A percentile compares a stretch with the other conserved stretches of the same genome.
Conservation (phyloP, 202 grass and related monocot species). For the Setaria italica region DNA sequence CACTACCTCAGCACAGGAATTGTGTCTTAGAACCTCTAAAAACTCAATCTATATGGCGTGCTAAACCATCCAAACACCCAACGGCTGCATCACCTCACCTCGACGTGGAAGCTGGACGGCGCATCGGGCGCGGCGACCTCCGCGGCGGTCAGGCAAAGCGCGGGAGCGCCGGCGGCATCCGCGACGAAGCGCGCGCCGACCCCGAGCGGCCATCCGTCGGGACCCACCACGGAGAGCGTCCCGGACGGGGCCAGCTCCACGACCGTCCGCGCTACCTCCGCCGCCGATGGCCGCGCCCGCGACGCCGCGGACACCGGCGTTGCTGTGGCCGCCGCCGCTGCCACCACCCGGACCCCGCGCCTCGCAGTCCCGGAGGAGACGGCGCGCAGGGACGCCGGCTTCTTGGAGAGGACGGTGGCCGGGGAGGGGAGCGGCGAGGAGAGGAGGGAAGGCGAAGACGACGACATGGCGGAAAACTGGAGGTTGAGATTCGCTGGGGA, state of each 20-base stretch:
- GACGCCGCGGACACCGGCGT: constrained; percentile 28
- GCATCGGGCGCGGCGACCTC: constrained; percentile 42
- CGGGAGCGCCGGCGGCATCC: constrained; percentile 70
- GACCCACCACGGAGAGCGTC: constrained; percentile 64
- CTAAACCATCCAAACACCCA: background rate
- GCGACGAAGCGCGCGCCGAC: constrained; percentile 83
- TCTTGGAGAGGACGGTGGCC: constrained; percentile 50
- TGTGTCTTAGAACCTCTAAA: background rate
- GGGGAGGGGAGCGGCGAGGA: constrained; percentile 46
- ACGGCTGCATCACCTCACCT: constrained; percentile 55
- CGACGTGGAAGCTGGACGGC: constrained; percentile 82
- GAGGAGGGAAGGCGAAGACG: constrained; percentile 49
- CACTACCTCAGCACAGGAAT: background rate
- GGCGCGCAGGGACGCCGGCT: constrained; percentile 28
- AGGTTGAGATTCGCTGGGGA: constrained; percentile 37
- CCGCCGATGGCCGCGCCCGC: constrained; percentile 54
- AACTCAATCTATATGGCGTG: constrained; percentile 18
- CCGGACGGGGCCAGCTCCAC: constrained; percentile 79
- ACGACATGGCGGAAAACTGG: constrained; percentile 49
- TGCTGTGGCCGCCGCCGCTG: constrained; percentile 37
- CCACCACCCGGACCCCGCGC: constrained; percentile 45
- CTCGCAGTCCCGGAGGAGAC: constrained; percentile 18
- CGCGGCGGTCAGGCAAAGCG: constrained; percentile 63
- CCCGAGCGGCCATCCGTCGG: constrained; percentile 79
- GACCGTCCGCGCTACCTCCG: constrained; percentile 84